Percentiles rank a stretch among this genome's conserved stretches.
phyloP scores from a whole-genome alignment of 345 rosid species.

The Abelmoschus esculentus region DNA sequence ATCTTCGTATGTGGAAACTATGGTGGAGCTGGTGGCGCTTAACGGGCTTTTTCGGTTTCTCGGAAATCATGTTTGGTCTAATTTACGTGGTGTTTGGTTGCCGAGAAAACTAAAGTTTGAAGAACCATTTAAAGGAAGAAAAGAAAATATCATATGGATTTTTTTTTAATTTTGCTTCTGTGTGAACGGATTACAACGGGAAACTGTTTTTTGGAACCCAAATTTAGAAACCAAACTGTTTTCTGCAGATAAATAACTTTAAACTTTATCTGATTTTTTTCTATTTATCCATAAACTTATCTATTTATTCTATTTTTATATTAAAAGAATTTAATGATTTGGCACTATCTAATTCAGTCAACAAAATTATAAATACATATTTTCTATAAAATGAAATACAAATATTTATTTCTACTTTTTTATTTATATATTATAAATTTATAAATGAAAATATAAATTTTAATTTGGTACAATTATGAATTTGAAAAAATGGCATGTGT shows the following conservation, averaged over 20 bases:
- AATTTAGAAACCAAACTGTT: slow-evolving; percentile 1
- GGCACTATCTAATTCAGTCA: too few relatives aligned
- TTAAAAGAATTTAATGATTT: too few relatives aligned
- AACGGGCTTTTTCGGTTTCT: slow-evolving; percentile 25
- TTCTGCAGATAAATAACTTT: background rate
- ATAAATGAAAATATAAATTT: too few relatives aligned
- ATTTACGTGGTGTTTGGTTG: background rate
- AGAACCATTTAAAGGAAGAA: background rate
- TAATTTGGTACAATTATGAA: too few relatives aligned
- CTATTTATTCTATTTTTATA: too few relatives aligned
- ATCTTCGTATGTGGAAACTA: slow-evolving; percentile 27
- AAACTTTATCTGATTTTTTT: background rate
- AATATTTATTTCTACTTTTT: too few relatives aligned
- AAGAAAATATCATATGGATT: background rate
- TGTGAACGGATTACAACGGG: background rate
- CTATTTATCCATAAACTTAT: background rate
- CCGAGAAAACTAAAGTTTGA: background rate
- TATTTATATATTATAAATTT: too few relatives aligned
- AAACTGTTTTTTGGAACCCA: background rate
- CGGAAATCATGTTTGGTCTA: slow-evolving; percentile 36
- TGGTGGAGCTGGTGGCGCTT: slow-evolving; percentile 16
- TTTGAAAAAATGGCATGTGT: too few relatives aligned
- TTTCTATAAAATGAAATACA: too few relatives aligned
- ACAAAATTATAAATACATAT: too few relatives aligned
- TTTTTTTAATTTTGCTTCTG: background rate